Evolutionary conservation across 2,329 filamentous ascomycete genomes (phyloP).

Genomic region (Trichophyton simii): DNA sequence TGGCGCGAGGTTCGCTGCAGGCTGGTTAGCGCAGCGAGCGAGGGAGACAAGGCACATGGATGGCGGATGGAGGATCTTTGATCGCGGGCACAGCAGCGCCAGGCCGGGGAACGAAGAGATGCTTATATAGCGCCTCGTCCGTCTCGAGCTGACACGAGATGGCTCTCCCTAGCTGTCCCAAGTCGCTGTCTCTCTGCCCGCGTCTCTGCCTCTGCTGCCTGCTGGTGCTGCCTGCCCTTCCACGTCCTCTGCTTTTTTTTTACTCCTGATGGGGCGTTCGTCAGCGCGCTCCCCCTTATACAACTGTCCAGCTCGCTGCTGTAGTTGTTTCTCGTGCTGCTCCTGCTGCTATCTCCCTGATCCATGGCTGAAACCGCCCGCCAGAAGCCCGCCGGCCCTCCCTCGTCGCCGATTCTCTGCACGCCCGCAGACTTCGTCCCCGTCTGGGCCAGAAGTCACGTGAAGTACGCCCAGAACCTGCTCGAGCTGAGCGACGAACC

Average conservation of each 20-base stretch:
- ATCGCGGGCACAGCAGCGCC: too few relatives aligned
- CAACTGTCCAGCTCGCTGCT: neutral
- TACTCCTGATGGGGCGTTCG: neutral
- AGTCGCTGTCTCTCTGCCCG: neutral
- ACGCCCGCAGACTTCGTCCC: constrained; percentile 18
- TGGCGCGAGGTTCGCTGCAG: neutral
- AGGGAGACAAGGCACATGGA: too few relatives aligned
- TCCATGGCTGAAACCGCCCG: neutral
- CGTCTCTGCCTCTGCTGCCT: neutral
- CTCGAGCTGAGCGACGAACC: constrained; percentile 29
- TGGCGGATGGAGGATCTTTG: too few relatives aligned
- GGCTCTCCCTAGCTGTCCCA: neutral
- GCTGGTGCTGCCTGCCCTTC: neutral
- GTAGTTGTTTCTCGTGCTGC: neutral
- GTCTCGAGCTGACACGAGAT: neutral
- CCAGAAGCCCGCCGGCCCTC: neutral
- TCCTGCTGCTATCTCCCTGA: neutral
- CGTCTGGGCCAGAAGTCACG: constrained; percentile 28
- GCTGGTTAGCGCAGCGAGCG: too few relatives aligned
- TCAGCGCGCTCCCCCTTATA: neutral
- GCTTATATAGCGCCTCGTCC: neutral
- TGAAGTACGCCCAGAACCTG: constrained; percentile 29
- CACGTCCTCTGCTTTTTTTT: neutral
- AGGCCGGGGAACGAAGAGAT: neutral
- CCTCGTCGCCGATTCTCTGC: neutral